A percentile compares a stretch with the other conserved stretches of the same genome.
These are phyloP conservation scores for Strombidium stylifer DNA, from an alignment of 73 alveolate genomes.

Conservation along the genomic window DNA sequence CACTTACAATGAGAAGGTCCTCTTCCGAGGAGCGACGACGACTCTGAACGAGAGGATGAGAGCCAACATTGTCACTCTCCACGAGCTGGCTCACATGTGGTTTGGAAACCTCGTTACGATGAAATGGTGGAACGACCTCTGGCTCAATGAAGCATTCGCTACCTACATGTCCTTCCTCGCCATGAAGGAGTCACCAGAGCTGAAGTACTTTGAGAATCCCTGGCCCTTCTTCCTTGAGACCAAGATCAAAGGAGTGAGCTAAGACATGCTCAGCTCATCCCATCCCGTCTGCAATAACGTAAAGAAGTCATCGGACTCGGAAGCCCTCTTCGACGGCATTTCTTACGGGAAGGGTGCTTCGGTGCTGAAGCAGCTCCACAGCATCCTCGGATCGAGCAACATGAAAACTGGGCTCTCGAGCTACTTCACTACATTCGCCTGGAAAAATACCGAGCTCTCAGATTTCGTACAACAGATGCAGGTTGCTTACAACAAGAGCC, in stretches of 20 bases:
- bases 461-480: too few species aligned
- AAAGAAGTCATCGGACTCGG: slow-evolving; percentile 86
- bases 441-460: slow-evolving; percentile 79
- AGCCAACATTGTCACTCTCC: slow-evolving; percentile 59
- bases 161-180: slow-evolving; percentile 88
- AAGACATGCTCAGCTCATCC: slow-evolving; percentile 88
- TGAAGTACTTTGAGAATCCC: slow-evolving; percentile 62
- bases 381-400: slow-evolving; percentile 80
- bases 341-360: slow-evolving; percentile 98
- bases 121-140: slow-evolving; percentile 99
- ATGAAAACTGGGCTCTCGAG: slow-evolving; percentile 75
- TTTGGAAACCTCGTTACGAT: slow-evolving; percentile 94
- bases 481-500: too few species aligned
- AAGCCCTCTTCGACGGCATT: slow-evolving; percentile 90
- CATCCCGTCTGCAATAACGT: slow-evolving; percentile 93
- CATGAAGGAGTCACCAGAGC: slow-evolving; percentile 51
- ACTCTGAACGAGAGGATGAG: slow-evolving; percentile 43
- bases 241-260: slow-evolving; percentile 85
- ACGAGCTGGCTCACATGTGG: slow-evolving; percentile 92
- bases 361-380: slow-evolving; percentile 80
- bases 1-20: slow-evolving; percentile 62
- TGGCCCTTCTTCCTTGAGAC: slow-evolving; percentile 79
- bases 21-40: slow-evolving; percentile 22
- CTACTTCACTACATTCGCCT: slow-evolving; percentile 77
- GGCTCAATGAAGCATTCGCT: slow-evolving; percentile 98